Conservation (phyloP, 805 yeast species). For the Kockiozyma suomiensis region DNA sequence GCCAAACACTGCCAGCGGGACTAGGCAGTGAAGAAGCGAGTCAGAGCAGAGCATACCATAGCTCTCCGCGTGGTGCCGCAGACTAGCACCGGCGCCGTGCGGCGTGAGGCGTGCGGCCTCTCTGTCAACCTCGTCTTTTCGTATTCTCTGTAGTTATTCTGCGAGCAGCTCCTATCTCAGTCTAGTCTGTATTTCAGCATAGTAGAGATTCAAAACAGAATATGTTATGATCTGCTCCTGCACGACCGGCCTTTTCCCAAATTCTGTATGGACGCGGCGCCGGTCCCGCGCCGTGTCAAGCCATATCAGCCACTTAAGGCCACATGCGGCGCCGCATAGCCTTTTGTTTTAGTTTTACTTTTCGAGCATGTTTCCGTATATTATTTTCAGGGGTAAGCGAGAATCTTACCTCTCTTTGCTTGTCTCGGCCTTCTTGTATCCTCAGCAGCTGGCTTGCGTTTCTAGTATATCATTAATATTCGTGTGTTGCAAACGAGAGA, state of each 20-base stretch:
- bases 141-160: not conserved
- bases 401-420: not conserved
- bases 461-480: too few species aligned
- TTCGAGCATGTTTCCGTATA: not conserved
- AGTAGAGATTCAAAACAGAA: too few species aligned
- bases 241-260: too few species aligned
- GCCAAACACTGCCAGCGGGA: too few species aligned
- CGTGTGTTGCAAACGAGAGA: too few species aligned
- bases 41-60: too few species aligned
- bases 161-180: too few species aligned
- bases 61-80: not conserved
- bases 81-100: conserved; percentile 2
- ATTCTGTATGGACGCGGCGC: not conserved
- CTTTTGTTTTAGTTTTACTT: not conserved
- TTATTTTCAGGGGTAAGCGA: not conserved
- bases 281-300: conserved; percentile 4
- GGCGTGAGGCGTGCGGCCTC: not conserved
- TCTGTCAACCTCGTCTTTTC: not conserved
- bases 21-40: too few species aligned
- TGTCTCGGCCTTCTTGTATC: too few species aligned
- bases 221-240: too few species aligned
- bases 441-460: too few species aligned
- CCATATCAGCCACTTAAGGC: conserved; percentile 3
- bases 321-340: conserved; percentile 14
- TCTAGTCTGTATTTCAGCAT: too few species aligned